Base-by-base conservation (phyloP, 345 rosid genomes). In the Hypericum androsaemum region DNA sequence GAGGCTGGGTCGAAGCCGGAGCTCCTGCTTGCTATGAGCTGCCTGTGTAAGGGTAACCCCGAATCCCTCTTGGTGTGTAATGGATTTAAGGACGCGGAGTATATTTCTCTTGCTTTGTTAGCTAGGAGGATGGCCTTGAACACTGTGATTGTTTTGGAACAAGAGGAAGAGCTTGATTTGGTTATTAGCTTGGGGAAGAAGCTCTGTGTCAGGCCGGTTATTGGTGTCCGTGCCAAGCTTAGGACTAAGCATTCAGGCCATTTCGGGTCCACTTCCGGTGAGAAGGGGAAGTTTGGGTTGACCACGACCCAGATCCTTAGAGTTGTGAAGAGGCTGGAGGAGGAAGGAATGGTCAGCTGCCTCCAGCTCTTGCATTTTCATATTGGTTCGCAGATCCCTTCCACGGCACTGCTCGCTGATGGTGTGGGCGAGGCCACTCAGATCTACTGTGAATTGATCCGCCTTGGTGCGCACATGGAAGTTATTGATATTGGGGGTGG, bases 1-100 rank as follows among this genome's bases (percentile, higher is more conserved):
- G 96, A 90, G 49, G 95, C 98, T 41, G 98, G 96, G 56, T 90
- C 96, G 2, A 90, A 90, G 36, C 98, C 95, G n/a, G 95, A 90
- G 78, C 87, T 90, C 0, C 86, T 87, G 6, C 71, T 90, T 2
- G 95, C 96, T 3, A 90, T 84, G 96, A 82, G 78, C 65, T 84
- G 94, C 64, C 63, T 90, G 41, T 87, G 94, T 63, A 81, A 72
- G 54, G 96, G 95, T 37, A 80, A 54, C 52, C 77, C 71, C 0
- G 86, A 84, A n/a, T 78, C 89, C 9, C 61, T 90, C 39, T 64
- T 90, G 16, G 70, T 90, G 11, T 90, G 98, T 39, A 90, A 90
- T 53, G 98, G 98, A 6, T 90, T 80, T 61, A 90, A 90, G 58
- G 98, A 90, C 62, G 66, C 77, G 0, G 98, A 87, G 67, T 87